Evolutionary conservation across 2,329 filamentous ascomycete genomes (phyloP).

Genomic region (Ophiostoma sp.): DNA sequence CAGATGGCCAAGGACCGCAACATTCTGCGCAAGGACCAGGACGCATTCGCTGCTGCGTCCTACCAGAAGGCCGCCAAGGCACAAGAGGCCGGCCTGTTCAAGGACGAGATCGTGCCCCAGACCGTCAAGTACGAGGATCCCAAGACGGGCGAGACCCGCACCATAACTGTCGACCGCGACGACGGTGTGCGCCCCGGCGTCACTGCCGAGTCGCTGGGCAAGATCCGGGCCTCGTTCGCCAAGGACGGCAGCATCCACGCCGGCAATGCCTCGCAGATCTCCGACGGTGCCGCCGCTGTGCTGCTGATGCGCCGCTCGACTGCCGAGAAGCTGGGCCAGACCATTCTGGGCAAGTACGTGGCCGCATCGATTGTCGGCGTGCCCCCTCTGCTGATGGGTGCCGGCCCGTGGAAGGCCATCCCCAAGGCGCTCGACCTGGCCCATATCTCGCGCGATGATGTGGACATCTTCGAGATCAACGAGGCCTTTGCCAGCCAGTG

Average conservation of each 20-base stretch:
- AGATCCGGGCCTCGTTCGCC: conserved; percentile 85
- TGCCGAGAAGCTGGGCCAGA: conserved; percentile 80
- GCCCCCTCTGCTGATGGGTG: conserved; percentile 88
- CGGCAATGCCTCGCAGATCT: conserved; percentile 93
- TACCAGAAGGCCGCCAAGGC: conserved; percentile 87
- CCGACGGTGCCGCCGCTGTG: conserved; percentile 90
- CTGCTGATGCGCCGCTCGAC: conserved; percentile 92
- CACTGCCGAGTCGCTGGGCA: conserved; percentile 79
- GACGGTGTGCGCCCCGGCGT: conserved; percentile 83
- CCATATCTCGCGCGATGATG: conserved; percentile 78
- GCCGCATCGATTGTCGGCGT: conserved; percentile 81
- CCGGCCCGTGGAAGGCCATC: conserved; percentile 93
- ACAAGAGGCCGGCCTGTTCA: conserved; percentile 82
- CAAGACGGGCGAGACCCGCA: conserved; percentile 80
- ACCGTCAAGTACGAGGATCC: conserved; percentile 84
- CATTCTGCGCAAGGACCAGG: conserved; percentile 68
- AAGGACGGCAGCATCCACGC: conserved; percentile 89
- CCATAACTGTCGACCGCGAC: conserved; percentile 76
- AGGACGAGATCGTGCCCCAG: conserved; percentile 83
- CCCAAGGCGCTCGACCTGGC: conserved; percentile 85
- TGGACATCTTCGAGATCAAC: conserved; percentile 98
- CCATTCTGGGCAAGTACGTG: conserved; percentile 88
- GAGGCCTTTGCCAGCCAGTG: conserved; percentile 97
- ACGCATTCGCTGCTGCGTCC: conserved; percentile 87
- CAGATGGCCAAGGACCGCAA: conserved; percentile 84